Conservation (phyloP, 345 rosid species). For the Pseudoturritis turrita region DNA sequence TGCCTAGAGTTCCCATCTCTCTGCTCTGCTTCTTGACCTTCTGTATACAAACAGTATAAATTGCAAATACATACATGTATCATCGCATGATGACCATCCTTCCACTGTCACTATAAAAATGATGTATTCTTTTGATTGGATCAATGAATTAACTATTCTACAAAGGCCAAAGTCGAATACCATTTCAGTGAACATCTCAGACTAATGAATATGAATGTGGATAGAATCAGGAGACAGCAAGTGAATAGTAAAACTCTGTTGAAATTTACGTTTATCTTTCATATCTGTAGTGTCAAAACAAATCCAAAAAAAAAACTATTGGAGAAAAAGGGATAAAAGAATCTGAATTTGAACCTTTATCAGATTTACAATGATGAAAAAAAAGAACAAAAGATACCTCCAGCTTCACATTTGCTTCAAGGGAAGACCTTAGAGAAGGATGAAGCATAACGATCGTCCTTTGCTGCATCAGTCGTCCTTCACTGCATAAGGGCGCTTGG, state of each 20-base stretch:
- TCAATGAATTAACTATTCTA: constrained; percentile 1
- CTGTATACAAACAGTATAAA: constrained; percentile 20
- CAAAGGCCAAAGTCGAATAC: neutral
- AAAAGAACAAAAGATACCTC: constrained; percentile 29
- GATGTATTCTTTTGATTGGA: constrained; percentile 20
- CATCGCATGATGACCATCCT: neutral
- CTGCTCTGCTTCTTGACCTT: neutral
- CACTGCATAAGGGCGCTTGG: neutral
- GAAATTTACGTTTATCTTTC: constrained; percentile 22
- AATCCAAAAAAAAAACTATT: constrained; percentile 5
- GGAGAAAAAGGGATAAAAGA: constrained; percentile 26
- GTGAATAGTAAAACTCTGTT: neutral
- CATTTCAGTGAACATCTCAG: neutral
- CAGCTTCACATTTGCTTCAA: constrained; percentile 24
- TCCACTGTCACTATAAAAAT: constrained; percentile 2
- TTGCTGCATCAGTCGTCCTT: constrained; percentile 12
- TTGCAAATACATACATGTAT: constrained; percentile 20
- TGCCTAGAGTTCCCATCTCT: constrained; percentile 40
- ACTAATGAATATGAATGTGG: neutral
- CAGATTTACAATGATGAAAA: constrained; percentile 31
- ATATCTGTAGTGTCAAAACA: constrained; percentile 30
- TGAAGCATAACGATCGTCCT: constrained; percentile 4
- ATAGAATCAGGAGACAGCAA: neutral
- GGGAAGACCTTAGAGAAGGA: constrained; percentile 15
- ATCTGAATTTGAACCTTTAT: constrained; percentile 24